Conservation (phyloP, 2,329 filamentous ascomycete species). For the Aureobasidium sp. region DNA sequence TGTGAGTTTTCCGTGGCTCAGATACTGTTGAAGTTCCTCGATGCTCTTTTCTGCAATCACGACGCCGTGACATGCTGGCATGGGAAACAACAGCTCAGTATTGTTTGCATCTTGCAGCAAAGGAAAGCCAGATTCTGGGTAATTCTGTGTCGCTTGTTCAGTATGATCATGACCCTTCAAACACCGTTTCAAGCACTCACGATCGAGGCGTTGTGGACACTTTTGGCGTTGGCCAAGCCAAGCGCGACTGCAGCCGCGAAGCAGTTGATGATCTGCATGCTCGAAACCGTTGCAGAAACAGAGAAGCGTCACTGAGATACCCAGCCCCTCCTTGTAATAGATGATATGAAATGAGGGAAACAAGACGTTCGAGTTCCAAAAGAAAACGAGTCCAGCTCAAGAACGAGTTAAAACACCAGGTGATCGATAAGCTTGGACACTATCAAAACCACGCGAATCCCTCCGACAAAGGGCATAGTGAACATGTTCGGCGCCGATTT, state of each 20-base stretch:
- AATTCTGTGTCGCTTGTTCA: slow-evolving; percentile 18
- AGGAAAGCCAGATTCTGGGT: slow-evolving; percentile 28
- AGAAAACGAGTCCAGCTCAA: neutral
- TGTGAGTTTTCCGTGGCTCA: slow-evolving; percentile 50
- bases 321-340: neutral
- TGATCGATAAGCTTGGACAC: neutral
- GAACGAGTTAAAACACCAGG: neutral
- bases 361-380: neutral
- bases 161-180: neutral
- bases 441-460: neutral
- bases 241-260: neutral
- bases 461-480: too few relatives aligned
- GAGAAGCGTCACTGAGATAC: neutral
- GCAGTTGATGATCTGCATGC: slow-evolving; percentile 12
- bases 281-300: neutral
- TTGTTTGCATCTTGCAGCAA: slow-evolving; percentile 22
- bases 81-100: slow-evolving; percentile 47
- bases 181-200: neutral
- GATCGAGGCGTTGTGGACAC: neutral
- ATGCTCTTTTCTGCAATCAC: slow-evolving; percentile 63
- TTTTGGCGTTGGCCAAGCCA: neutral
- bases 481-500: neutral
- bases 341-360: neutral
- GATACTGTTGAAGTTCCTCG: slow-evolving; percentile 56
- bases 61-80: slow-evolving; percentile 55